A percentile compares a stretch with the other conserved stretches of the same genome.
These are phyloP conservation scores for Claviceps africana DNA, from an alignment of 2,329 filamentous ascomycete species.

Conservation along the genomic window DNA sequence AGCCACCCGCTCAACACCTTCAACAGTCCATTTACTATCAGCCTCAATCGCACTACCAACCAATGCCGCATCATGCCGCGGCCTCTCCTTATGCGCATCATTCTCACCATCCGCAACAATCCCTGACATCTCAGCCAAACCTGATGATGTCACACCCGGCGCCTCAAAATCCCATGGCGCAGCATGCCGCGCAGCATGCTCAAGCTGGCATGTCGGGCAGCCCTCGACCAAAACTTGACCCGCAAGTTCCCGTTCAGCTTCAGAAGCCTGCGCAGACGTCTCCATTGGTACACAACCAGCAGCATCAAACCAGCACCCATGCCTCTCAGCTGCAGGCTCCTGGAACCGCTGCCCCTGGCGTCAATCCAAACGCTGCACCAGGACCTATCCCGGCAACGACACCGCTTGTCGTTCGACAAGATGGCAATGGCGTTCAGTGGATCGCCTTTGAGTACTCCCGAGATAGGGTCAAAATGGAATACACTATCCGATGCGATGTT, in stretches of 20 bases:
- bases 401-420: constrained; percentile 82
- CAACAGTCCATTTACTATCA: constrained; percentile 69
- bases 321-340: constrained; percentile 26
- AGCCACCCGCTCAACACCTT: constrained; percentile 63
- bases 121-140: constrained; percentile 50
- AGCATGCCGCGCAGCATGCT: constrained; percentile 41
- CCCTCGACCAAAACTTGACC: constrained; percentile 49
- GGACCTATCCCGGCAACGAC: constrained; percentile 95
- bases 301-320: constrained; percentile 24
- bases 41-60: constrained; percentile 46
- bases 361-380: constrained; percentile 82
- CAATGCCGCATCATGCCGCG: constrained; percentile 49
- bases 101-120: constrained; percentile 27
- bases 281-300: constrained; percentile 25
- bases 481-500: constrained; percentile 94
- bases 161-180: constrained; percentile 43
- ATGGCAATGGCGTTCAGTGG: constrained; percentile 95
- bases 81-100: constrained; percentile 49
- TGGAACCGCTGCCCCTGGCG: constrained; percentile 29
- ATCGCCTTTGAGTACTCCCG: constrained; percentile 97
- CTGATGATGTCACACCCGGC: constrained; percentile 52
- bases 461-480: constrained; percentile 97
- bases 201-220: constrained; percentile 45
- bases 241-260: constrained; percentile 46
- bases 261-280: constrained; percentile 36